Percentiles rank a stretch among this genome's conserved stretches.
Conservation (phyloP, 2,329 filamentous ascomycete species). For the Ustilaginoidea virens region DNA sequence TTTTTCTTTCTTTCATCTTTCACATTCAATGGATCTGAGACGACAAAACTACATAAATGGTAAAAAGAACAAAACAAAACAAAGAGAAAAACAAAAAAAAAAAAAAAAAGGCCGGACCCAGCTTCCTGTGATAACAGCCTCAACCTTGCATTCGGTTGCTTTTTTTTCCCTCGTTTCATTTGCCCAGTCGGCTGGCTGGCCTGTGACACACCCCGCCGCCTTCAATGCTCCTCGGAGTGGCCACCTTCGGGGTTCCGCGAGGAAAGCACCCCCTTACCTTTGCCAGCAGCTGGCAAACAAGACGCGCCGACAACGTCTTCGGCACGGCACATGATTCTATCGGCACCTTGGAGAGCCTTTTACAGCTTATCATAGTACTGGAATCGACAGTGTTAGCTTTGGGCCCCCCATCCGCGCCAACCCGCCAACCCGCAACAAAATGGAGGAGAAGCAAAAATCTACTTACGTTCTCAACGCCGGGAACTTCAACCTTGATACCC, state of each 20-base stretch:
- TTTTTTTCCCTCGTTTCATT: background rate
- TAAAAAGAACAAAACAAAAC: too few species aligned
- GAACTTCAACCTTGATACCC: slow-evolving; percentile 95
- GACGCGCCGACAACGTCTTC: slow-evolving; percentile 19
- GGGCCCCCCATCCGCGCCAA: too few species aligned
- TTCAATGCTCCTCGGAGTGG: slow-evolving; percentile 3
- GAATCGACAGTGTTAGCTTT: background rate
- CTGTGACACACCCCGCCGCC: slow-evolving; percentile 14
- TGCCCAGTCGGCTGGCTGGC: slow-evolving; percentile 7
- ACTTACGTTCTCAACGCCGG: slow-evolving; percentile 91
- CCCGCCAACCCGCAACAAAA: too few species aligned
- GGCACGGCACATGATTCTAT: slow-evolving; percentile 31
- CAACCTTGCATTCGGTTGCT: slow-evolving; percentile 18
- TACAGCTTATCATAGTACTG: slow-evolving; percentile 99
- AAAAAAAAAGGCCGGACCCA: too few species aligned
- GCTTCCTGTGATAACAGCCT: slow-evolving; percentile 22
- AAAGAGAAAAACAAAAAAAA: too few species aligned
- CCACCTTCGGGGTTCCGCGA: slow-evolving; percentile 10
- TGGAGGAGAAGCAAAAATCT: slow-evolving; percentile 1
- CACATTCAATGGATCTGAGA: slow-evolving; percentile 24
- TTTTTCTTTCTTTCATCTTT: too few species aligned
- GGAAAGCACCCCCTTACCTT: slow-evolving; percentile 15
- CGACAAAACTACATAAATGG: slow-evolving; percentile 27
- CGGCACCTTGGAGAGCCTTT: slow-evolving; percentile 28
- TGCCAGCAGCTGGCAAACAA: slow-evolving; percentile 23